Percentiles rank a stretch among this genome's conserved stretches.
phyloP scores from a whole-genome alignment of 768 basidiomycete genomes.

The Naganishia randhawae region DNA sequence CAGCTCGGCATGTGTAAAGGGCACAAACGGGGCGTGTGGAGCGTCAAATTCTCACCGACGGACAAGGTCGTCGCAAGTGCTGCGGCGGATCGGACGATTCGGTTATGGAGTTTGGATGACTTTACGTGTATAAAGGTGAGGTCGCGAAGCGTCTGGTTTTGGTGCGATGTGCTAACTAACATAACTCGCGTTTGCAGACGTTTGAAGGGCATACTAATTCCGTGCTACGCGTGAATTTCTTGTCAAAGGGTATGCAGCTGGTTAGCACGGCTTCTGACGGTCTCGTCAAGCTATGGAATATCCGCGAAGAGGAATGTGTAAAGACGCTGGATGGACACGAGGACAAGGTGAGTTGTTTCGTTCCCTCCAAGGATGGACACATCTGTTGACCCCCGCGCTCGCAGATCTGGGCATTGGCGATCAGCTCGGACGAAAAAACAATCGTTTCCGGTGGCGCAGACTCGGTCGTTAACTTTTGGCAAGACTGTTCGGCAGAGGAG shows the following conservation, averaged over 20 bases:
- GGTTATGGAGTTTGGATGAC: slow-evolving; percentile 89
- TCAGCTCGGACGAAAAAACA: slow-evolving; percentile 72
- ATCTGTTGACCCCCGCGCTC: neutral
- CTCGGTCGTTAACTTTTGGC: slow-evolving; percentile 92
- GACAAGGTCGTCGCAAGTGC: slow-evolving; percentile 86
- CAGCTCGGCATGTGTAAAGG: slow-evolving; percentile 85
- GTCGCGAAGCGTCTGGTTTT: neutral
- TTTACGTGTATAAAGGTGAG: slow-evolving; percentile 72
- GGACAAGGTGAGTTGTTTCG: slow-evolving; percentile 71
- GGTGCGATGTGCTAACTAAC: neutral
- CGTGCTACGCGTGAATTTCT: slow-evolving; percentile 84
- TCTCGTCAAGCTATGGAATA: slow-evolving; percentile 91
- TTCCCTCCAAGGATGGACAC: neutral
- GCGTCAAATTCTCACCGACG: slow-evolving; percentile 75
- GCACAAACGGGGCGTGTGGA: slow-evolving; percentile 95
- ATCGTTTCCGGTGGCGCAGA: slow-evolving; percentile 94
- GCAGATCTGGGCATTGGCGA: slow-evolving; percentile 92
- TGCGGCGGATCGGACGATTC: slow-evolving; percentile 90
- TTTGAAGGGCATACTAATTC: slow-evolving; percentile 99
- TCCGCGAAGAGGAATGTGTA: slow-evolving; percentile 78
- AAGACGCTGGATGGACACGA: slow-evolving; percentile 94
- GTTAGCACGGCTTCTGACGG: slow-evolving; percentile 91
- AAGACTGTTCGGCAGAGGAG: slow-evolving; percentile 84
- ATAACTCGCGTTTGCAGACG: slow-evolving; percentile 58
- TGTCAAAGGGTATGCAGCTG: slow-evolving; percentile 76